These are phyloP conservation scores for Aspergillus carlsbadensis DNA, from an alignment of 495 filamentous ascomycete genomes.

Conservation along the genomic window DNA sequence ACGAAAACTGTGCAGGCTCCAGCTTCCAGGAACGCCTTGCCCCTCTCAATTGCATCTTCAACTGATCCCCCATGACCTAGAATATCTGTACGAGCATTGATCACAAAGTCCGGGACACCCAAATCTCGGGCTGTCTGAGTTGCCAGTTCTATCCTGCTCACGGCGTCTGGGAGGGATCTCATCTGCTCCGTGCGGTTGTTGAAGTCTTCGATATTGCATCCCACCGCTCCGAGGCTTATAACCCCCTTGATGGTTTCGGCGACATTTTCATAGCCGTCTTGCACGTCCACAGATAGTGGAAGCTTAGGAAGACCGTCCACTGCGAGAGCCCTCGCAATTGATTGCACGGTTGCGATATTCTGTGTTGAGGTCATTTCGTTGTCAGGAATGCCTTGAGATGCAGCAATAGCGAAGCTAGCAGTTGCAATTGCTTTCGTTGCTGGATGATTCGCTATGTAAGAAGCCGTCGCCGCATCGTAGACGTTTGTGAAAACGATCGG, in stretches of 20 bases:
- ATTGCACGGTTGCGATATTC: conserved; percentile 67
- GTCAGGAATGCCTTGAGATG: conserved; percentile 40
- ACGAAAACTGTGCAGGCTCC: conserved; percentile 48
- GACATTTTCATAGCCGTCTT: conserved; percentile 50
- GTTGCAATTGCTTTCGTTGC: conserved; percentile 49
- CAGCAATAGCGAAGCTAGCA: conserved; percentile 51
- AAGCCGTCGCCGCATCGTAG: conserved; percentile 48
- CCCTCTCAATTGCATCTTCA: conserved; percentile 43
- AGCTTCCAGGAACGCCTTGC: conserved; percentile 43
- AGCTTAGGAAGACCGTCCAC: conserved; percentile 18
- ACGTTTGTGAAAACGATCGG: conserved; percentile 55
- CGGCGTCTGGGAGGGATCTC: conserved; percentile 32
- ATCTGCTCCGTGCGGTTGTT: conserved; percentile 31
- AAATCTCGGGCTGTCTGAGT: conserved; percentile 31
- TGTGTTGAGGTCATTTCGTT: conserved; percentile 43
- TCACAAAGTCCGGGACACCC: conserved; percentile 48
- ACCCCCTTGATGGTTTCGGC: conserved; percentile 36
- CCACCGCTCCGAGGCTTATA: conserved; percentile 46
- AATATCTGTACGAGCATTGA: conserved; percentile 50
- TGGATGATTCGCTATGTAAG: conserved; percentile 39
- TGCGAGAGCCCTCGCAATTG: conserved; percentile 66
- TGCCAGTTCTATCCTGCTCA: conserved; percentile 34
- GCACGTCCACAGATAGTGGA: conserved; percentile 51
- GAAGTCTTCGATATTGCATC: conserved; percentile 52
- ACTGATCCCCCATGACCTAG: conserved; percentile 29